Evolutionary conservation across 2,329 filamentous ascomycete genomes (phyloP), one percentile per base, ranked within the genome.

Genomic region (Furcasterigmium sp.): DNA sequence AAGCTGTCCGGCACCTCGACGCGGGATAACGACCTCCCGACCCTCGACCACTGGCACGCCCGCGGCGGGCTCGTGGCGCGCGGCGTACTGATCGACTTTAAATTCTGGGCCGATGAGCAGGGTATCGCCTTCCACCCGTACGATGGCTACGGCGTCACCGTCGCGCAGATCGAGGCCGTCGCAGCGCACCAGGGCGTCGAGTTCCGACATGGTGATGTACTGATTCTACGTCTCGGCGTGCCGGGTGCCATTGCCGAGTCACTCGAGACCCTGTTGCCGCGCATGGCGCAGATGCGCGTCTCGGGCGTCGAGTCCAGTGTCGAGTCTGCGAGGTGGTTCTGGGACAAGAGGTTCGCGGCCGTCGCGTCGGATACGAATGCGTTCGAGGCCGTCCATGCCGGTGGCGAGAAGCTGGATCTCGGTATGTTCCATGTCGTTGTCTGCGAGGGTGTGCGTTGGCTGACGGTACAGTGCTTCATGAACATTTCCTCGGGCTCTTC

Each of bases 331-430:
- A 73, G 77, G 42, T 88, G 83, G 82, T 49, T 87, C 46, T 84
- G 85, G 65, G 80, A 87, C 54, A 77, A 73, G 50, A 80, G 82
- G 41, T 87, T 88, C 51, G 70, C 82, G 0, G 79, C 77, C 1
- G 81, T 84, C 2, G 80, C 75, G 0, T 79, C 80, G 0, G 84
- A 88, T 55, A 65, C 72, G 11, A 76, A 75, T 17, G 68, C 75
- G 0, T 85, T 87, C 48, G 84, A 88, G 63, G 71, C 75, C 1
- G 77, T 78, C 15, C 5, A 10, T 6, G 60, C 80, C 82, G 2
- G 75, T 76, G 0, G 42, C 74, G 26, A 65, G 69, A 42, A 49
- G 61, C 5, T 44, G 0, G 65, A 68, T 19, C 51, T 74, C 0
- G 59, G 70, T 73, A 53, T 59, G 63, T 53, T 18, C 11, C n/a